Percentiles rank a stretch among this genome's conserved stretches.
Conservation (phyloP, 2,329 filamentous ascomycete species). For the Akanthomyces muscarius region DNA sequence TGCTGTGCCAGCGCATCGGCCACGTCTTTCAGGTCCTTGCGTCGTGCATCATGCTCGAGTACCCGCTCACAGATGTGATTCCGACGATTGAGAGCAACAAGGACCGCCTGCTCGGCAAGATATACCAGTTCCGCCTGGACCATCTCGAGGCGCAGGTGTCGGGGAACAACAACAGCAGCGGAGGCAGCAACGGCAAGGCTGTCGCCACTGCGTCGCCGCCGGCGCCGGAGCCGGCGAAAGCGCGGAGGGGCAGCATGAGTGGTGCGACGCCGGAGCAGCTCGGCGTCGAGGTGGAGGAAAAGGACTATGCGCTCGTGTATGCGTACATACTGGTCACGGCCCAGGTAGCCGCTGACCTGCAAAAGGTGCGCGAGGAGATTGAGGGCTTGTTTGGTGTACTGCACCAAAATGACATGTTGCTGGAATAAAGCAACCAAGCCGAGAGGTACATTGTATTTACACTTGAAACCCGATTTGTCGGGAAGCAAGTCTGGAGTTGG, state of each 20-base stretch:
- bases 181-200: slow-evolving; percentile 20
- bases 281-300: slow-evolving; percentile 44
- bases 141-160: slow-evolving; percentile 43
- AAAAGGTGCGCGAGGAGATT: slow-evolving; percentile 56
- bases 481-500: background rate
- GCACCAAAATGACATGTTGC: slow-evolving; percentile 54
- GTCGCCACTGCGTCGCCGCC: slow-evolving; percentile 20
- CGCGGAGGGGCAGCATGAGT: background rate
- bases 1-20: slow-evolving; percentile 83
- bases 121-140: slow-evolving; percentile 79
- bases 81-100: slow-evolving; percentile 77
- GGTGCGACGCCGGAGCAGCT: slow-evolving; percentile 21
- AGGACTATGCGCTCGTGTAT: slow-evolving; percentile 88
- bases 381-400: slow-evolving; percentile 61
- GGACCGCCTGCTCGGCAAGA: slow-evolving; percentile 78
- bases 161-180: slow-evolving; percentile 20
- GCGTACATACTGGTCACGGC: slow-evolving; percentile 74
- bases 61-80: slow-evolving; percentile 83
- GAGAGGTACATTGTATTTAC: background rate
- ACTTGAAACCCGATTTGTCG: too few relatives aligned
- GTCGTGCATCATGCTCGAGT: slow-evolving; percentile 89
- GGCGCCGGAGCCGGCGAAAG: background rate
- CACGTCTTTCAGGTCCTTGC: slow-evolving; percentile 85
- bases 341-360: slow-evolving; percentile 62
- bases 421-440: slow-evolving; percentile 40